These are phyloP conservation scores for Apiotrichum gamsii DNA, from an alignment of 1,284 basidiomycete species.

Conservation along the genomic window DNA sequence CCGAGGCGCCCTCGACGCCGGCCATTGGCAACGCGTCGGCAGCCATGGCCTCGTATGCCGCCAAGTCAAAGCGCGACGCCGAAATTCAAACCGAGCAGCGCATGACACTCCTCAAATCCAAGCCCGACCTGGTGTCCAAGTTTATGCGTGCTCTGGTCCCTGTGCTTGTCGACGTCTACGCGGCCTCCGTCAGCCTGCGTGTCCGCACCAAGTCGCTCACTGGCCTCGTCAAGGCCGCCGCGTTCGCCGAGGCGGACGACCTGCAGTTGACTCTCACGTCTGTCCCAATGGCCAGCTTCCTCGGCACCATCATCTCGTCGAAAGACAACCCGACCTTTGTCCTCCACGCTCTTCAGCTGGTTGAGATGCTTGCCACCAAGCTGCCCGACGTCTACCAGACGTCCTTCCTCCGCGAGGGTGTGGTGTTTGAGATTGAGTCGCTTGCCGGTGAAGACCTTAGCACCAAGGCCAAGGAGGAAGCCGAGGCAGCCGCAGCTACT, in stretches of 20 bases:
- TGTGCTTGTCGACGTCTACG: conserved; percentile 88
- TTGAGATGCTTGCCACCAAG: conserved; percentile 78
- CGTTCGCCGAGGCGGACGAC: conserved; percentile 71
- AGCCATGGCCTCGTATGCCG: conserved; percentile 4
- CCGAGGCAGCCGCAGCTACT: conserved; percentile 15
- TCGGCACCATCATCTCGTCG: conserved; percentile 83
- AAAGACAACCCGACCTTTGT: conserved; percentile 80
- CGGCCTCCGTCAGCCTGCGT: conserved; percentile 79
- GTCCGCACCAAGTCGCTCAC: conserved; percentile 80
- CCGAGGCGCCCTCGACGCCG: conserved; percentile 2
- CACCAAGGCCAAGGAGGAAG: conserved; percentile 19
- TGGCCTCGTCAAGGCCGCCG: conserved; percentile 77
- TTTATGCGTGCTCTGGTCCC: conserved; percentile 84
- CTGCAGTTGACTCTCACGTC: conserved; percentile 70
- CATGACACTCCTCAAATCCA: conserved; percentile 60
- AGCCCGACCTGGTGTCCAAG: conserved; percentile 65
- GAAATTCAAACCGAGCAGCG: conserved; percentile 44
- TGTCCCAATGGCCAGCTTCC: conserved; percentile 84
- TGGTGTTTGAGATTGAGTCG: conserved; percentile 81
- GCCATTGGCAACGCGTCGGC: conserved; percentile 1
- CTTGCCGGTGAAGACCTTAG: conserved; percentile 60
- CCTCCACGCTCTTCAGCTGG: conserved; percentile 79
- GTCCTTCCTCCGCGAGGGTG: conserved; percentile 83
- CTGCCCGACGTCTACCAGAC: conserved; percentile 74
- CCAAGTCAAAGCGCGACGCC: conserved; percentile 36